These are phyloP conservation scores for Solanum medicagineum DNA, from an alignment of 257 asterid species.

Conservation along the genomic window DNA sequence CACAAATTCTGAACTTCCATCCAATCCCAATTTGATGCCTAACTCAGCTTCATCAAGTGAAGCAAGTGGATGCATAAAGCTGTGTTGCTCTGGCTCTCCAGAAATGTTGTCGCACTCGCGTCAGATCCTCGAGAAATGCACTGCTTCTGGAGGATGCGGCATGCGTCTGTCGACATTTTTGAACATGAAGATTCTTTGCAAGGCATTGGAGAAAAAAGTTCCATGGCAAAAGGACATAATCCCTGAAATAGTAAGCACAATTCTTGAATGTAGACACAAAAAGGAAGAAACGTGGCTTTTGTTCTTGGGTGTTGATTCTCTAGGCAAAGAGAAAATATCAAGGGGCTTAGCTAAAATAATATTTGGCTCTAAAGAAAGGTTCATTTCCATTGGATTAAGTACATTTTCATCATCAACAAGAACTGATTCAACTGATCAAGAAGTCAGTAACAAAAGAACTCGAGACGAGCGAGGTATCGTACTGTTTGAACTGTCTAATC, in stretches of 20 bases:
- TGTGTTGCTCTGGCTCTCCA: not conserved
- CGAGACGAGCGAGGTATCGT: constrained; percentile 38
- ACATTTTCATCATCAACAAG: constrained; percentile 18
- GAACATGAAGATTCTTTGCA: constrained; percentile 16
- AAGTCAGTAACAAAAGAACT: constrained; percentile 41
- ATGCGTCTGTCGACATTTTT: not conserved
- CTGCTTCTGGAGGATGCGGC: too few relatives aligned
- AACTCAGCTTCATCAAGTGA: constrained; percentile 94
- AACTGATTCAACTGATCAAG: constrained; percentile 21
- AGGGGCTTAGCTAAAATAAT: constrained; percentile 49
- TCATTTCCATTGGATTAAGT: constrained; percentile 32
- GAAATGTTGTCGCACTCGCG: not conserved
- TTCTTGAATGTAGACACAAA: constrained; percentile 37
- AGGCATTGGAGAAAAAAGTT: constrained; percentile 40
- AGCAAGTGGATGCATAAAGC: constrained; percentile 38
- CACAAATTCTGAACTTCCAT: constrained; percentile 51
- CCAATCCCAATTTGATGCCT: constrained; percentile 89
- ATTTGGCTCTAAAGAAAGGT: constrained; percentile 49
- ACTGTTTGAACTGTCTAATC: not conserved
- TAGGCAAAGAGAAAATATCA: constrained; percentile 53
- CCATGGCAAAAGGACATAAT: constrained; percentile 49
- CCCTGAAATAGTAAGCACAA: constrained; percentile 33
- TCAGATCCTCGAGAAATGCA: not conserved
- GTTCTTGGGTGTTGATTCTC: constrained; percentile 57
- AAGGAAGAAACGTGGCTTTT: constrained; percentile 43